A percentile compares a stretch with the other conserved stretches of the same genome.
These are phyloP conservation scores for Fusarium aywerte DNA, from an alignment of 2,329 filamentous ascomycete species.

Conservation along the genomic window DNA sequence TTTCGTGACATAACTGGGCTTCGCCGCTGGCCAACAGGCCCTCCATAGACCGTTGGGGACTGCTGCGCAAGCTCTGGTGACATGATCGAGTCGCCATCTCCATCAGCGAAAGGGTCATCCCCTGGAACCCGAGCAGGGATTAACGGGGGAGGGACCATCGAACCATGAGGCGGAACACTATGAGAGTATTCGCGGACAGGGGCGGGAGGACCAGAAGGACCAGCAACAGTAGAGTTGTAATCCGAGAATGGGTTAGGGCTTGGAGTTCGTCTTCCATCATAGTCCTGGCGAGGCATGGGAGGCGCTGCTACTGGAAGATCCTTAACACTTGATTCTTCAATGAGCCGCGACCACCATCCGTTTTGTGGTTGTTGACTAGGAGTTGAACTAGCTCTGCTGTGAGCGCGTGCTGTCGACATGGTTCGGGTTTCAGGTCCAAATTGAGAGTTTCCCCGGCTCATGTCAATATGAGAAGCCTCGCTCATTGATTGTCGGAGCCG, in stretches of 20 bases:
- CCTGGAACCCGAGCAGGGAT: slow-evolving; percentile 42
- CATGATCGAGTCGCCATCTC: slow-evolving; percentile 59
- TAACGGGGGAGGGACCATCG: slow-evolving; percentile 54
- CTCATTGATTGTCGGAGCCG: slow-evolving; percentile 32
- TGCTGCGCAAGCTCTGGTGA: slow-evolving; percentile 42
- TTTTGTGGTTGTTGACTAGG: slow-evolving; percentile 27
- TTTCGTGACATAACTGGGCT: slow-evolving; percentile 55
- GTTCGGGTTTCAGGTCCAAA: slow-evolving; percentile 55
- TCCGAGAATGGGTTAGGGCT: slow-evolving; percentile 54
- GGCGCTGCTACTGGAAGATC: slow-evolving; percentile 49
- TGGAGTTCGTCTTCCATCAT: slow-evolving; percentile 23
- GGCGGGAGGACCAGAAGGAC: slow-evolving; percentile 47
- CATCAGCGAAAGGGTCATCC: slow-evolving; percentile 60
- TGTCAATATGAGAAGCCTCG: slow-evolving; percentile 57
- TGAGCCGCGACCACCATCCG: slow-evolving; percentile 60
- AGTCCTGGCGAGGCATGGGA: slow-evolving; percentile 30
- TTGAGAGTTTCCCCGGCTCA: slow-evolving; percentile 65
- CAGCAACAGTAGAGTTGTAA: slow-evolving; percentile 54
- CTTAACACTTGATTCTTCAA: slow-evolving; percentile 53
- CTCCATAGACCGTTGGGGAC: slow-evolving; percentile 57
- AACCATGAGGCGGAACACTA: slow-evolving; percentile 55
- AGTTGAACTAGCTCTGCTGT: slow-evolving; percentile 16
- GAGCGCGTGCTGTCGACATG: slow-evolving; percentile 46
- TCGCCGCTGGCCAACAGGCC: slow-evolving; percentile 62
- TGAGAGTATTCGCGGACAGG: slow-evolving; percentile 43